Base-by-base conservation (phyloP, 148 eudicot genomes). In the Rhododendron mucronatum region DNA sequence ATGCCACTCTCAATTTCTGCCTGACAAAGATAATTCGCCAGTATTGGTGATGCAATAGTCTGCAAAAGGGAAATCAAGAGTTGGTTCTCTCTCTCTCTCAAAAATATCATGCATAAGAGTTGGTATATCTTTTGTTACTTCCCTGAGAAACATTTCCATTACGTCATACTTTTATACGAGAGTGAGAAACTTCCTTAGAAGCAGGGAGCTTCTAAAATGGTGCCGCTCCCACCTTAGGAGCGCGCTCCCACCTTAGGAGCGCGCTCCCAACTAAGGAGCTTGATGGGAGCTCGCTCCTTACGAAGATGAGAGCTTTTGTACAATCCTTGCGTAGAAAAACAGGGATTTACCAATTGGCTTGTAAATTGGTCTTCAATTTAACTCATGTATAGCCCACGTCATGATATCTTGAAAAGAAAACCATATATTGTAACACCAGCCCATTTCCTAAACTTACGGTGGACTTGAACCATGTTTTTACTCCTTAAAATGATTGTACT, bases 1-100 rank as follows among this genome's bases (percentile, higher is more conserved):
- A 89, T 59, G 57, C 94, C 95, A 86, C 90, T 88, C 86, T 57
- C 87, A 53, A 86, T 85, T 88, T 88, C 87, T 57, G 95, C 89
- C 67, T 92, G 92, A 86, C 83, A 90, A n/a, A 93, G 90, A 44
- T 91, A 81, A 69, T 90, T 90, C 83, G 87, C 83, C 63, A 95
- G 88, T 7, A 93, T 93, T 23, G 93, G 89, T 69, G 98, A 95
- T 82, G 96, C 96, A 86, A 87, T 86, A 81, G 90, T 90, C 98
- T 95, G 88, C 88, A 90, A 9, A 86, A 50, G 44, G 47, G 74
- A 81, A 81, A 86, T 73, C 37, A 69, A 53, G 37, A 82, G 20
- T 30, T 88, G n/a, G 61, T 81, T 78, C 67, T 44, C 33, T 21
- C 20, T 21, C 20, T 61, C 57, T 48, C 45, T 41, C 45, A 16